Conservation (phyloP, 768 basidiomycete species). For the Lactifluus subvellereus region DNA sequence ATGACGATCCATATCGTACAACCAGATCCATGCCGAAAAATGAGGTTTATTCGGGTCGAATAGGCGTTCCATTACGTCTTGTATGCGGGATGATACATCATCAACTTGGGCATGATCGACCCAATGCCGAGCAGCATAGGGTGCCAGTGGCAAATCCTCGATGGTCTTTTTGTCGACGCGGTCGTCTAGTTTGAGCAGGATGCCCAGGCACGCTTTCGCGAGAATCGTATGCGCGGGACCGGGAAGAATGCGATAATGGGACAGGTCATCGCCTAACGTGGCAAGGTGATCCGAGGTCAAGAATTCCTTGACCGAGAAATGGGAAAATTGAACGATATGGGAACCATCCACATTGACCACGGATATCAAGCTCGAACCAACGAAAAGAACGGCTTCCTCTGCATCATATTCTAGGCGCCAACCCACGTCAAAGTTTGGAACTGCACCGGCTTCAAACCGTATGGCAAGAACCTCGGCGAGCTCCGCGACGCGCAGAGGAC, state of each 20-base stretch:
- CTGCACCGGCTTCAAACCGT: neutral
- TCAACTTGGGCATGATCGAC: neutral
- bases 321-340: neutral
- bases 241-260: neutral
- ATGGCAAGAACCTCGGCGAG: constrained; percentile 4
- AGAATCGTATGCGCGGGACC: neutral
- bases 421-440: neutral
- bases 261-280: neutral
- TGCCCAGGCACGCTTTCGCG: neutral
- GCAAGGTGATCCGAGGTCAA: constrained; percentile 1
- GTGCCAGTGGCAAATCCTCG: neutral
- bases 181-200: neutral
- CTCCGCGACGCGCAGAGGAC: constrained; percentile 1
- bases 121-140: constrained; percentile 8
- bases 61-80: neutral
- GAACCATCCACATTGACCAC: neutral
- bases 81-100: neutral
- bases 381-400: constrained; percentile 1
- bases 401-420: neutral
- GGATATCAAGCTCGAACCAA: constrained; percentile 1
- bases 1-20: neutral
- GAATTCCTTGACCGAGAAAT: constrained; percentile 10
- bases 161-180: neutral
- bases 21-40: constrained; percentile 11
- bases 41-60: neutral